phyloP scores from a whole-genome alignment of 371 early-diverging fungal genomes.

The Entomophthora muscae region DNA sequence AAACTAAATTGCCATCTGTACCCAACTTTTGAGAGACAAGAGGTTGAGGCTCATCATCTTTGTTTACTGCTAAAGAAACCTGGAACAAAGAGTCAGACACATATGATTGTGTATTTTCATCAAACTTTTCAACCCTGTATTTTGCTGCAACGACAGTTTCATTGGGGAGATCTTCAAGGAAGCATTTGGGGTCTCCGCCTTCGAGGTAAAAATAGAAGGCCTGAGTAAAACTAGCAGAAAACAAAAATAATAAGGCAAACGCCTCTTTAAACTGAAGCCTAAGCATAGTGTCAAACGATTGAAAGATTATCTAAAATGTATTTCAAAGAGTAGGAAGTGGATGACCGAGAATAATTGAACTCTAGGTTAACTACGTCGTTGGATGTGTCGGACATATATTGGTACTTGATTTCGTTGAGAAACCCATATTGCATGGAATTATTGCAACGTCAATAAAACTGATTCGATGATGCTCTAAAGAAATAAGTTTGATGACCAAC shows the following conservation, averaged over 20 bases:
- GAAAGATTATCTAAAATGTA: no score
- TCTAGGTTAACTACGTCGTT: no score
- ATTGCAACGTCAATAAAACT: no score
- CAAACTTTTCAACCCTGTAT: neutral
- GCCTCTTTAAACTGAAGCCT: neutral
- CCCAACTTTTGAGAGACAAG: slow-evolving; percentile 53
- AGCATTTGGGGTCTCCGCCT: slow-evolving; percentile 74
- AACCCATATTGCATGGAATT: no score
- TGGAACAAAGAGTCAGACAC: neutral
- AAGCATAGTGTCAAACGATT: no score
- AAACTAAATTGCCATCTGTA: slow-evolving; percentile 65
- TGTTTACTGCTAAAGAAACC: neutral
- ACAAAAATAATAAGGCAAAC: slow-evolving; percentile 8
- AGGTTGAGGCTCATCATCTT: neutral
- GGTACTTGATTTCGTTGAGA: no score
- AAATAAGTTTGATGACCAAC: no score
- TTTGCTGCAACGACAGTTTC: slow-evolving; percentile 54
- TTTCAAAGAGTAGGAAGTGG: no score
- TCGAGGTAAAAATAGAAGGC: slow-evolving; percentile 83
- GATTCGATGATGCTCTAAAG: no score
- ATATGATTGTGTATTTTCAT: neutral
- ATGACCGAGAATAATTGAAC: no score
- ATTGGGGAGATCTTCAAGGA: slow-evolving; percentile 82
- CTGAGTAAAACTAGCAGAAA: slow-evolving; percentile 14
- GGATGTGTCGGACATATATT: no score